phyloP scores from a whole-genome alignment of 192 early-diverging fungal genomes.

The Oehlia diaphana region DNA sequence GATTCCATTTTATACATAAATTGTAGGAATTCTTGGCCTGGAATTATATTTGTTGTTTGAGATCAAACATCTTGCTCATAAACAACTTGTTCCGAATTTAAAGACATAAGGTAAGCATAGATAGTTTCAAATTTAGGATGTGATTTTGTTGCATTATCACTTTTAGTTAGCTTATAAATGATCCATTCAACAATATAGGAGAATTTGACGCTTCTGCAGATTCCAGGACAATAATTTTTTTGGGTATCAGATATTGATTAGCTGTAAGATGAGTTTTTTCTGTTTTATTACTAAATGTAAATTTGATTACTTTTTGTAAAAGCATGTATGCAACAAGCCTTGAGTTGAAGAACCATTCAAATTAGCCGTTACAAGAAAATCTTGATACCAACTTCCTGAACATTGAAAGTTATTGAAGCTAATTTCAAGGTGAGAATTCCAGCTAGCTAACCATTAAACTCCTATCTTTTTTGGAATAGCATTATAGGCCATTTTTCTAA shows the following conservation, averaged over 20 bases:
- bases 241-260: background rate
- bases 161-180: no score
- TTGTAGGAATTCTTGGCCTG: no score
- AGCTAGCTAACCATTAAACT: background rate
- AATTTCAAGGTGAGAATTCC: background rate
- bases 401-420: background rate
- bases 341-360: constrained; percentile 1
- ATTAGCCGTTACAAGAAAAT: background rate
- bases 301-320: background rate
- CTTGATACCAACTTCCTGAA: background rate
- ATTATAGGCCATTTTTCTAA: no score
- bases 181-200: no score
- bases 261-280: background rate
- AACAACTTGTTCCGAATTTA: no score
- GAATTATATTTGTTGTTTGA: no score
- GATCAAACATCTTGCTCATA: background rate
- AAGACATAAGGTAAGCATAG: no score
- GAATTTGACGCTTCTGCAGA: background rate
- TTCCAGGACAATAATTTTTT: background rate
- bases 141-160: background rate
- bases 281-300: background rate
- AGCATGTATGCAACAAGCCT: background rate
- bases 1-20: no score
- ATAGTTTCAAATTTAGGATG: background rate
- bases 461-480: background rate